Evolutionary conservation across 257 asterid species (phyloP), one percentile per base, ranked within the genome.

Genomic region (Nicotiana otophora): DNA sequence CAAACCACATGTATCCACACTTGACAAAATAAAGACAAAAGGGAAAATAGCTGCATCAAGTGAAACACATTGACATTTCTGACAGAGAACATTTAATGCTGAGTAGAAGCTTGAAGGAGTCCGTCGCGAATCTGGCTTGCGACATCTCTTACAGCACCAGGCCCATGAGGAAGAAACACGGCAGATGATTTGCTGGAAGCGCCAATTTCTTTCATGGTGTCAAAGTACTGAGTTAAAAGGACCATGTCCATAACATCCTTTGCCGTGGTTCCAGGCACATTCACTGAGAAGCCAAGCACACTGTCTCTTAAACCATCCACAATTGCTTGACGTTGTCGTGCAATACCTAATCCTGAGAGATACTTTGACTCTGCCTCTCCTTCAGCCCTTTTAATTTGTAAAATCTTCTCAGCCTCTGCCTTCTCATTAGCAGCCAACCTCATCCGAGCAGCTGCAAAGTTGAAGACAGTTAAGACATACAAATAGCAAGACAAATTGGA

Each of bases 401-500:
- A 36, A 36, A 36, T 36, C 42, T 36, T 36, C 42, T 36, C 42
- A 36, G 42, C 42, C 42, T 36, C 42, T 36, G 42, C 42, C 70
- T 81, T 84, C 82, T 84, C 87, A 28, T 75, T 84, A 8, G 87
- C 84, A 46, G 87, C 87, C 55, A 84, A 4, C 82, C 87, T 84
- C 69, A 81, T 0, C 69, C 87, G 78, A 14, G 87, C 84, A 81
- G 87, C 87, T 84, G 82, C 11, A 20, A 36, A 39, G 42, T 51
- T 78, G 77, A 46, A 72, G 23, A 46, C 2, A 72, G 31, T 48
- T 48, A 7, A 19, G 80, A 26, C 42, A 48, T 26, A 4, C 12
- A 62, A 64, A 64, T 28, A 64, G 1, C 75, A 66, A 66, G 75
- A 66, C 51, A 33, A 66, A 15, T 20, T 2, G 46, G 33, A 42